Conservation (phyloP, 371 early-diverging fungal genomes). For the Syncephalis plumigaleata region DNA sequence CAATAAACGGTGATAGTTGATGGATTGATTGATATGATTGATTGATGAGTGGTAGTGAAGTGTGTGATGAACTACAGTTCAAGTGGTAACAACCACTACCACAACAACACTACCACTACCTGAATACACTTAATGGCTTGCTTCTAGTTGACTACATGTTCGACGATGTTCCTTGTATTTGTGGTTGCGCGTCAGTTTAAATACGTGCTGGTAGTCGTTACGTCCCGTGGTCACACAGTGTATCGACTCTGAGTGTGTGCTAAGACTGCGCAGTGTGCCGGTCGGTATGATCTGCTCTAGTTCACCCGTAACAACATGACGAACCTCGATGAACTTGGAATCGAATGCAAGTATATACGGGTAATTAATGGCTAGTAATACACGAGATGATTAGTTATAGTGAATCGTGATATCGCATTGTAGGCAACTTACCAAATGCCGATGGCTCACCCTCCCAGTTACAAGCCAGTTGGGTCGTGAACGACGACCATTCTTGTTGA, state of each 20-base stretch:
- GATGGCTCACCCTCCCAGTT: constrained; percentile 57
- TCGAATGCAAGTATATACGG: constrained; percentile 86
- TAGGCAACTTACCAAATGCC: constrained; percentile 29
- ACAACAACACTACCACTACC: too few species aligned
- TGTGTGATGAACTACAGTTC: too few species aligned
- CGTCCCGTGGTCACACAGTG: constrained; percentile 4
- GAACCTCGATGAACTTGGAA: constrained; percentile 73
- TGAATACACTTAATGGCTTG: too few species aligned
- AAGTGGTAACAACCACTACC: too few species aligned
- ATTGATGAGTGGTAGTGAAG: too few species aligned
- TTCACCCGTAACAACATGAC: constrained; percentile 63
- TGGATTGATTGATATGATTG: too few species aligned
- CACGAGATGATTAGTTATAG: neutral
- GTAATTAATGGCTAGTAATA: constrained; percentile 29
- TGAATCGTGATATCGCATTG: too few species aligned
- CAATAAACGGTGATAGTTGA: too few species aligned
- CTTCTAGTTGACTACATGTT: too few species aligned
- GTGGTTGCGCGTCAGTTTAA: neutral
- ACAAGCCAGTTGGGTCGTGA: constrained; percentile 55
- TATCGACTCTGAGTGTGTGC: constrained; percentile 16
- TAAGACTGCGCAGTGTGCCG: constrained; percentile 34
- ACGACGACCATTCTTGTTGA: constrained; percentile 69
- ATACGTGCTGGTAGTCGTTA: neutral
- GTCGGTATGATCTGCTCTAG: constrained; percentile 42
- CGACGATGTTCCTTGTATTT: neutral